A percentile compares a stretch with the other conserved stretches of the same genome.
Conservation (phyloP, 2,329 filamentous ascomycete genomes). For the Aspergillus sp. region DNA sequence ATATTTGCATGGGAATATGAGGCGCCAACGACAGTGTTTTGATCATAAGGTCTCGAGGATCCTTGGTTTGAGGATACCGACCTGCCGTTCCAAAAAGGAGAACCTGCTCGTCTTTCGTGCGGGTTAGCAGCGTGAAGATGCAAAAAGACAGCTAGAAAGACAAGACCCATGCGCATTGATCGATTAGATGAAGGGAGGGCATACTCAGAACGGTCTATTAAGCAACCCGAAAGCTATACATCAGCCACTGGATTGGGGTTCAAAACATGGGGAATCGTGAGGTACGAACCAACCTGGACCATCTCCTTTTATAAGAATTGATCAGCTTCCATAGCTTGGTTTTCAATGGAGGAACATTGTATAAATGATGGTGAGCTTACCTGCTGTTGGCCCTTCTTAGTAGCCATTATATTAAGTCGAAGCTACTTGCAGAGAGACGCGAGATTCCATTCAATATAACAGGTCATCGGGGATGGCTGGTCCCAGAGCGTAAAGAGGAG, state of each 20-base stretch:
- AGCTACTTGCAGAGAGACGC: constrained; percentile 9
- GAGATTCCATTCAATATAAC: constrained; percentile 9
- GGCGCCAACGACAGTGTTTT: constrained; percentile 79
- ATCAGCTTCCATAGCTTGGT: constrained; percentile 6
- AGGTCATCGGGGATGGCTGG: constrained; percentile 6
- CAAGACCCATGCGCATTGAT: neutral
- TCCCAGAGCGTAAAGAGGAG: neutral
- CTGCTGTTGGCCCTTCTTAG: constrained; percentile 62
- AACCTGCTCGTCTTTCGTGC: constrained; percentile 62
- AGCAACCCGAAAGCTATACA: constrained; percentile 2
- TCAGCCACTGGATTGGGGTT: constrained; percentile 15
- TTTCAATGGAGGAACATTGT: too few relatives aligned
- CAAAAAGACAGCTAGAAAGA: constrained; percentile 4
- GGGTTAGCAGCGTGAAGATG: constrained; percentile 10
- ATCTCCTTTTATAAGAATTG: constrained; percentile 72
- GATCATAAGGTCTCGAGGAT: constrained; percentile 55
- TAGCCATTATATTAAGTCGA: constrained; percentile 24
- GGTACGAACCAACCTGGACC: constrained; percentile 93
- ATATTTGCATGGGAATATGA: constrained; percentile 96
- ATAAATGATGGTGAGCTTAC: constrained; percentile 42
- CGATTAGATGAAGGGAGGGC: constrained; percentile 6
- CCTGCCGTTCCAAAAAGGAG: constrained; percentile 78
- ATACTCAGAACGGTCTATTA: constrained; percentile 36
- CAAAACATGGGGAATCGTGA: constrained; percentile 14
- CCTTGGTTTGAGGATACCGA: constrained; percentile 51